Evolutionary conservation across 306 rosid species (phyloP).

Genomic region (Prunus salicina): DNA sequence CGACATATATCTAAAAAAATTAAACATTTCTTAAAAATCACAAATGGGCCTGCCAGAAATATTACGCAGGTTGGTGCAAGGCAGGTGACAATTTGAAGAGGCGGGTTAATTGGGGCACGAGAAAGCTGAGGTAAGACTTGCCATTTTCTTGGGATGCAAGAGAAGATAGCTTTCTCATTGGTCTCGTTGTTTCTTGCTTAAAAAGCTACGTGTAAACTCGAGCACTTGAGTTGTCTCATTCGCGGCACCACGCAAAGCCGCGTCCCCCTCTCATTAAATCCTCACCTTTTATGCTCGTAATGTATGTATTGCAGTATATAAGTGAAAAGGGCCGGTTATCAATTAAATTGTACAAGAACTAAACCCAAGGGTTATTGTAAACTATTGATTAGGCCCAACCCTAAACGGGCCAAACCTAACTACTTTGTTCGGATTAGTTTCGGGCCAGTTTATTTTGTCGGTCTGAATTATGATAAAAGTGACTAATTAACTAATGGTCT

Average conservation of each 20-base stretch:
- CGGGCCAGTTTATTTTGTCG: no score
- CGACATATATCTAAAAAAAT: neutral
- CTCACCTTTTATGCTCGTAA: neutral
- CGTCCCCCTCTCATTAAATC: neutral
- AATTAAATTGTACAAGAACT: no score
- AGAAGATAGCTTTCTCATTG: neutral
- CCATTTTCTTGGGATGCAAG: neutral
- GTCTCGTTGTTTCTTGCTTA: neutral
- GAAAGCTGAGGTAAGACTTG: neutral
- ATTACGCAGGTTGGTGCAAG: neutral
- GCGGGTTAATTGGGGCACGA: neutral
- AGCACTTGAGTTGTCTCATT: neutral
- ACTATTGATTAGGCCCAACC: no score
- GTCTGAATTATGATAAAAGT: no score
- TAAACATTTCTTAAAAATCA: no score
- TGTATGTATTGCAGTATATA: no score
- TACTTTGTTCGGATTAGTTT: no score
- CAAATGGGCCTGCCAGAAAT: neutral
- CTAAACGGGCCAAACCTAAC: no score
- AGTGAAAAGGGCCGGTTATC: no score
- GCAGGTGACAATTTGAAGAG: neutral
- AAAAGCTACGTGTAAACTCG: neutral
- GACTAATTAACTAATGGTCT: no score
- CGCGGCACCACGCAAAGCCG: constrained; percentile 28
- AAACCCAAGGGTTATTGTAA: no score